Evolutionary conservation across 495 filamentous ascomycete species (phyloP), one percentile per base, ranked within the genome.

Genomic region (Monascus purpureus): DNA sequence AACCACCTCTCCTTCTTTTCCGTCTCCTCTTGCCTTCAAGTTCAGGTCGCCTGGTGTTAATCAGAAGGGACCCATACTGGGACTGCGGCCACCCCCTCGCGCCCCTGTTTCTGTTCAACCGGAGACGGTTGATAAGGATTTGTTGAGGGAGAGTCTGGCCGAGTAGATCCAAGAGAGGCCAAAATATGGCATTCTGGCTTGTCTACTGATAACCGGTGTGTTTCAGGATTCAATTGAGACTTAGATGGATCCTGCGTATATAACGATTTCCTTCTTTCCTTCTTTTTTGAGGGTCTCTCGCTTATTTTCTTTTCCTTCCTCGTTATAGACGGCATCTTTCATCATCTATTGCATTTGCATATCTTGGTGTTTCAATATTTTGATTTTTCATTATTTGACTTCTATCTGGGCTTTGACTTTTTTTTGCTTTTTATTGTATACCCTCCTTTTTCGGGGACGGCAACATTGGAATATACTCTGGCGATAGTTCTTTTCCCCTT

Each of bases 11-110:
- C 33, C 39, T 39, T 16, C 33, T 28, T 25, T 42, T 4, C 28
- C 29, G 8, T 18, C 18, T 8, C 36, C 42, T 12, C 6, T 29
- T 49, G 27, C 42, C 36, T n/a, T 35, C 13, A 29, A 31, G 13
- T 63, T 63, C 43, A 45, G 63, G 16, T 43, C 46, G 24, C 50
- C 63, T 2, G 64, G 64, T 6, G 58, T 67, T 20, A 68, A 67
- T 19, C 64, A 68, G 33, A 63, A 57, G 13, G 64, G 64, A 2
- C 54, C 59, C 0, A 62, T 63, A n/a, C 39, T 57, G 39, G 59
- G 61, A 0, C 45, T 61, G 7, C 52, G 52, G 0, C 52, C 55
- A 23, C 47, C 53, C 3, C 47, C 51, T 13, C 42, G 35, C 5
- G 46, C 53, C 1, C 53, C 59, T 1, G 31, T 50, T 13, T 37